These are phyloP conservation scores for Plasmodium gallinaceum DNA, from an alignment of 169 alveolate species.

Conservation along the genomic window DNA sequence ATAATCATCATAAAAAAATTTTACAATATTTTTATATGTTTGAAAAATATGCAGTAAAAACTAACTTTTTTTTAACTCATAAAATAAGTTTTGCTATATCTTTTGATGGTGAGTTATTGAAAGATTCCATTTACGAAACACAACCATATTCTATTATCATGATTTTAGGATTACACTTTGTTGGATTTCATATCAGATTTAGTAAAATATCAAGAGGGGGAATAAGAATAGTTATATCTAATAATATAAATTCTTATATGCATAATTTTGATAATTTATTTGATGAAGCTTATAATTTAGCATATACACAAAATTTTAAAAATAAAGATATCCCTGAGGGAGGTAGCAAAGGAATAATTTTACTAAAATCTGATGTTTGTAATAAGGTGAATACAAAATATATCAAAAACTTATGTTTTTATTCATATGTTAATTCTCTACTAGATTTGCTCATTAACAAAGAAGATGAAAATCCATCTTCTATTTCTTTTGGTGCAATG, in stretches of 20 bases:
- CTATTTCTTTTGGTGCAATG: not conserved
- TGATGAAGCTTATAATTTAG: slow-evolving; percentile 89
- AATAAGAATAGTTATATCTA: slow-evolving; percentile 87
- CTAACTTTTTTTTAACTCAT: slow-evolving; percentile 83
- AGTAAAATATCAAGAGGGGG: slow-evolving; percentile 89
- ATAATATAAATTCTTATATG: slow-evolving; percentile 83
- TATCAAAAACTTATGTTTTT: slow-evolving; percentile 54
- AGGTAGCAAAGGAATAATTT: slow-evolving; percentile 89
- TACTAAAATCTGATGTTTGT: slow-evolving; percentile 78
- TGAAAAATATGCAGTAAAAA: slow-evolving; percentile 79
- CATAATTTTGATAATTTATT: slow-evolving; percentile 82
- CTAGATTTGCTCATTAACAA: slow-evolving; percentile 28
- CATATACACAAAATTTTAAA: slow-evolving; percentile 87
- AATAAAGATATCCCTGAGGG: slow-evolving; percentile 91
- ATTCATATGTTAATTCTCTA: slow-evolving; percentile 62
- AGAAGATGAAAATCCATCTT: not conserved
- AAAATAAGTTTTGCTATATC: slow-evolving; percentile 84
- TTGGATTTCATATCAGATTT: slow-evolving; percentile 89
- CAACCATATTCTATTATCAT: slow-evolving; percentile 84
- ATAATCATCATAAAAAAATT: slow-evolving; percentile 81
- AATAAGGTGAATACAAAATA: slow-evolving; percentile 37
- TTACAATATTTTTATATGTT: slow-evolving; percentile 82
- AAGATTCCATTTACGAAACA: slow-evolving; percentile 82
- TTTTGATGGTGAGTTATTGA: slow-evolving; percentile 80
- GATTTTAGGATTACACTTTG: slow-evolving; percentile 87